Evolutionary conservation across 192 early-diverging fungal species (phyloP).

Genomic region (Dissophora globulifera): DNA sequence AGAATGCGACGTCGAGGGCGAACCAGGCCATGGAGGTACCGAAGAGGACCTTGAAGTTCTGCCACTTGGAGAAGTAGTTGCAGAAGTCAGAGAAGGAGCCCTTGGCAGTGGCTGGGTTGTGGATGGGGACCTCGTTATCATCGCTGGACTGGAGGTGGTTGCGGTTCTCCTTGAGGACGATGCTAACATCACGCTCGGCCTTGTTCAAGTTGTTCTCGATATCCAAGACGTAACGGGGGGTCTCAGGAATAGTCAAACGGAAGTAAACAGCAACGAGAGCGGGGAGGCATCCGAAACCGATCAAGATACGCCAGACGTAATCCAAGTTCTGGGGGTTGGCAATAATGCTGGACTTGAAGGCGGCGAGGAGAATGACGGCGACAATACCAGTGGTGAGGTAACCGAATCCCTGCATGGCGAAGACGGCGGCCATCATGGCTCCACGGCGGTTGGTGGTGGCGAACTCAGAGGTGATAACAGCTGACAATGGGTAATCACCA

Average conservation of each 20-base stretch:
- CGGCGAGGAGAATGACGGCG: conserved; percentile 75
- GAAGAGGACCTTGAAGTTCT: conserved; percentile 83
- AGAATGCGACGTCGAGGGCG: conserved; percentile 81
- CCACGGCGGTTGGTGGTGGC: conserved; percentile 86
- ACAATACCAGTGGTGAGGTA: conserved; percentile 84
- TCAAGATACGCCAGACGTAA: conserved; percentile 91
- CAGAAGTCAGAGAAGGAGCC: conserved; percentile 67
- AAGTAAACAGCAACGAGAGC: conserved; percentile 88
- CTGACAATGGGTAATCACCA: conserved; percentile 95
- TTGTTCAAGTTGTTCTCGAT: conserved; percentile 78
- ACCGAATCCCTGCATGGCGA: conserved; percentile 95
- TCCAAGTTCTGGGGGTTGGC: conserved; percentile 73
- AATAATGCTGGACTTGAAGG: conserved; percentile 75
- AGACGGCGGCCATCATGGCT: conserved; percentile 89
- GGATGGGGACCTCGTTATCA: conserved; percentile 17
- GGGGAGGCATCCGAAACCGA: conserved; percentile 88
- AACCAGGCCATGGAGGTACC: conserved; percentile 84
- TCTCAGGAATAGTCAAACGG: conserved; percentile 93
- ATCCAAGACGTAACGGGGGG: conserved; percentile 85
- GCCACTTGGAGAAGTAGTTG: conserved; percentile 80
- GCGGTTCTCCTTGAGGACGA: conserved; percentile 55
- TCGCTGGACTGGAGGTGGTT: conserved; percentile 55
- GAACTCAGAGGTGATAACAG: conserved; percentile 95
- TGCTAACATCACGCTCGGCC: conserved; percentile 60
- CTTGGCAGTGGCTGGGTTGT: conserved; percentile 30